Evolutionary conservation across 805 yeast genomes (phyloP).

Genomic region (Lachancea sp.): DNA sequence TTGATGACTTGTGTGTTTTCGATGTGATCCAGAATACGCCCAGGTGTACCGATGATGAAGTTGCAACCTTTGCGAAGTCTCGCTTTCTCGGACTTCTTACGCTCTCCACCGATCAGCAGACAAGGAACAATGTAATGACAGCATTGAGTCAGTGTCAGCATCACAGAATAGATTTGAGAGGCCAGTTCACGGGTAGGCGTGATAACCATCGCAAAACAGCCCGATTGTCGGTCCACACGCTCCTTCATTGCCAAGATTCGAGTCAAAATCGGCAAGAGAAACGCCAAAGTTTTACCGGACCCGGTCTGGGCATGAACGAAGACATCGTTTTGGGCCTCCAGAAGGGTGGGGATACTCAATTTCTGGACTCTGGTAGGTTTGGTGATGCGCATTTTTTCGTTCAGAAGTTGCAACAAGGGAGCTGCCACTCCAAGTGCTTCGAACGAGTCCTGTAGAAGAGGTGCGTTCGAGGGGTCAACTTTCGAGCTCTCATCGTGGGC

Average conservation of each 20-base stretch:
- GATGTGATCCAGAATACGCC: conserved; percentile 89
- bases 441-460: conserved; percentile 57
- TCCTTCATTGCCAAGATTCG: conserved; percentile 53
- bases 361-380: conserved; percentile 87
- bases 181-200: conserved; percentile 97
- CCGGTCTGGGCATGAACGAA: conserved; percentile 97
- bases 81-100: conserved; percentile 95
- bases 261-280: conserved; percentile 74
- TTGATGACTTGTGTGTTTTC: conserved; percentile 79
- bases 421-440: conserved; percentile 62
- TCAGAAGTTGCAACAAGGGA: conserved; percentile 46
- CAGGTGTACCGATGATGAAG: conserved; percentile 95
- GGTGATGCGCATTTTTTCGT: conserved; percentile 46
- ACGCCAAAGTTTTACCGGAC: conserved; percentile 92
- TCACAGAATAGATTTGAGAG: conserved; percentile 75
- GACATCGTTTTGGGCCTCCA: conserved; percentile 50
- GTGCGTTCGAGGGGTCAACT: conserved; percentile 74
- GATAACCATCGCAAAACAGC: conserved; percentile 80
- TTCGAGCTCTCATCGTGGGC: conserved; percentile 34
- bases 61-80: conserved; percentile 92
- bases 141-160: conserved; percentile 64
- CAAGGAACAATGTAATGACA: conserved; percentile 93
- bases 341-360: conserved; percentile 60
- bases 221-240: conserved; percentile 53
- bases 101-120: conserved; percentile 95